These are phyloP conservation scores for Gonium pectorale DNA, from an alignment of 139 green algal species.

Conservation along the genomic window DNA sequence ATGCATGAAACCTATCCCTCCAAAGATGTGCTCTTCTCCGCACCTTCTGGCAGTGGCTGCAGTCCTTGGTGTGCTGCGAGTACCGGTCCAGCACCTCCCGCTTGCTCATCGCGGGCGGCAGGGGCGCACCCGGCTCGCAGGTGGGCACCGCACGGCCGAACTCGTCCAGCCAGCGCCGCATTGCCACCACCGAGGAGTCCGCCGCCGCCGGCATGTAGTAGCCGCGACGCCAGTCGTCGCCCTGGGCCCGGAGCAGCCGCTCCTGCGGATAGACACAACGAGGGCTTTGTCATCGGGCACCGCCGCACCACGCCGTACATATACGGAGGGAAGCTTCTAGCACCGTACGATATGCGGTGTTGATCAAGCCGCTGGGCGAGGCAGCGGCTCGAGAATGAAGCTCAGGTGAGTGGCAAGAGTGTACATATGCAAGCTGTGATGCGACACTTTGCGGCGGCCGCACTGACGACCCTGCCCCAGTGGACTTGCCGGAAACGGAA, in stretches of 20 bases:
- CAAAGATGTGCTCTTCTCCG: background rate
- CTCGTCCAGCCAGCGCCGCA: slow-evolving; percentile 33
- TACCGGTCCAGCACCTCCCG: slow-evolving; percentile 41
- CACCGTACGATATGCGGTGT: too few relatives aligned
- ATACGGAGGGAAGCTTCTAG: too few relatives aligned
- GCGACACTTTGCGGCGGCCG: too few relatives aligned
- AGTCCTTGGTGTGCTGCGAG: slow-evolving; percentile 44
- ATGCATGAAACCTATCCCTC: background rate
- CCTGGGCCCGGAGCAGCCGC: background rate
- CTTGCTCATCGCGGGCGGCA: slow-evolving; percentile 44
- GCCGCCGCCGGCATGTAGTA: slow-evolving; percentile 51
- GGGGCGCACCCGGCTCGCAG: slow-evolving; percentile 5
- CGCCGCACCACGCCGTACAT: too few relatives aligned
- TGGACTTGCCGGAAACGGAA: too few relatives aligned
- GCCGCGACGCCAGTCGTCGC: background rate
- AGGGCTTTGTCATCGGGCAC: too few relatives aligned
- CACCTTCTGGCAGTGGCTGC: slow-evolving; percentile 31
- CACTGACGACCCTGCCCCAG: too few relatives aligned
- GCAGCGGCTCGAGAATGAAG: too few relatives aligned
- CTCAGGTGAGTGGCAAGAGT: too few relatives aligned
- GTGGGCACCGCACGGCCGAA: slow-evolving; percentile 41
- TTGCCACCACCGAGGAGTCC: slow-evolving; percentile 22
- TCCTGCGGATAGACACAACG: slow-evolving; percentile 2
- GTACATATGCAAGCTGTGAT: too few relatives aligned
- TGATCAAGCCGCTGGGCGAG: too few relatives aligned